phyloP scores from a whole-genome alignment of 2,329 filamentous ascomycete species.

The Talaromyces sp. region DNA sequence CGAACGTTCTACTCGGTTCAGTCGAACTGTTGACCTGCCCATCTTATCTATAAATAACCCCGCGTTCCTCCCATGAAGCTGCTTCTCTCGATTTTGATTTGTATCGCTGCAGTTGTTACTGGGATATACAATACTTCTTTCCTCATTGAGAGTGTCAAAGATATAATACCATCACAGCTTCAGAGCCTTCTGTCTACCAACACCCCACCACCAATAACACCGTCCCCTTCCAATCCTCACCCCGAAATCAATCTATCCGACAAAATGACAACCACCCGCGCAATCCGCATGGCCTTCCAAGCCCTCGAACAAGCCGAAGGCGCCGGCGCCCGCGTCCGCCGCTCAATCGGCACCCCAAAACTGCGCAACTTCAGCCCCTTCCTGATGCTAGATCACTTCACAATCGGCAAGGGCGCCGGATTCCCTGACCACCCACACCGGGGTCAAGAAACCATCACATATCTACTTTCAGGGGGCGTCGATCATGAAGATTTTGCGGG shows the following conservation, averaged over 20 bases:
- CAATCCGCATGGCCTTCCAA: constrained; percentile 78
- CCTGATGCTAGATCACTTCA: constrained; percentile 94
- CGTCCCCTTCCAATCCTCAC: constrained; percentile 16
- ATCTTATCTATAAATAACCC: constrained; percentile 33
- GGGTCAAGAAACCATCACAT: constrained; percentile 88
- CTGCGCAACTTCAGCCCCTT: constrained; percentile 88
- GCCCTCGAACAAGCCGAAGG: constrained; percentile 86
- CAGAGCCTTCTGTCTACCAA: not conserved
- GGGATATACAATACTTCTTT: constrained; percentile 17
- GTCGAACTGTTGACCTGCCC: not conserved
- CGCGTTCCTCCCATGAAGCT: constrained; percentile 34
- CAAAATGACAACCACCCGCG: constrained; percentile 67
- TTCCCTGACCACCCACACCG: constrained; percentile 85
- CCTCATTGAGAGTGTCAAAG: not conserved
- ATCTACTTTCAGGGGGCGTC: constrained; percentile 78
- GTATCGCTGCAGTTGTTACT: constrained; percentile 35
- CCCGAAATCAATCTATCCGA: constrained; percentile 23
- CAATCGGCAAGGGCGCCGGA: constrained; percentile 72
- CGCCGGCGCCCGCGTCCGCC: constrained; percentile 79
- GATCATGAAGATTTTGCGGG: constrained; percentile 93
- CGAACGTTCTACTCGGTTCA: constrained; percentile 28
- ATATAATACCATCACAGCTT: not conserved
- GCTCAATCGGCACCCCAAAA: constrained; percentile 80
- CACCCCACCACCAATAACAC: not conserved
- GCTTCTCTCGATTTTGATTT: constrained; percentile 39